Base-by-base conservation (phyloP, 1,284 basidiomycete genomes). In the Ganoderma multipileum region DNA sequence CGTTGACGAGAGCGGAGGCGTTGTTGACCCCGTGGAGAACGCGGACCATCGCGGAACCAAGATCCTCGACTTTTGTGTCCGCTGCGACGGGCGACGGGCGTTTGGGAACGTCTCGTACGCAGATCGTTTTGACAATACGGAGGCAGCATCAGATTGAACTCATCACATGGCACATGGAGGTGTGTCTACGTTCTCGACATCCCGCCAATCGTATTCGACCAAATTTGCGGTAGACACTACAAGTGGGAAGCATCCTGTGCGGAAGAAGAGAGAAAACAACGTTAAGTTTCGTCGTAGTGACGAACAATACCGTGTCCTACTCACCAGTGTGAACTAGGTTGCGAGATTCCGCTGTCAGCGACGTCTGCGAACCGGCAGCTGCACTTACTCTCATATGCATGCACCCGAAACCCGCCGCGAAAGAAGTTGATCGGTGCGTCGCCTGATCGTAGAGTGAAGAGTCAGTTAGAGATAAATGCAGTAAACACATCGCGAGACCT, bases 321-420 rank as follows among this genome's bases (percentile, higher is more conserved):
- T 71, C 79, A 91, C 90, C 69, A 93, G 82, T 88, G 93, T 91
- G 71, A 92, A 90, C 91, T 92, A 67, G 47, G 65, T 54, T 3
- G 11, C 65, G 59, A 28, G 18, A 5, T 30, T 23, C 8, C 26
- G 64, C 68, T 0, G 44, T 39, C 1, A 26, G 64, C n/a, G 70
- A 41, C 20, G 7, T n/a, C n/a, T 58, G 23, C 30, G 23, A 3
- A 50, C 16, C 1, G 30, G 38, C 26, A 18, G 11, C 8, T 26
- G 38, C 26, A 33, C n/a, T 14, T 30, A 91, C 92, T 84, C 95
- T 95, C 87, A 94, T 93, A 78, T 95, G 93, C 86, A 92, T 90
- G 74, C 90, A 91, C 1, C 93, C 92, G 73, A 82, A 80, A 18
- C 91, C 91, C n/a, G 59, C 80, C 83, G 59, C 85, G 83, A 42